These are phyloP conservation scores for Chaetomium globosum DNA, from an alignment of 2,329 filamentous ascomycete genomes.

Conservation along the genomic window DNA sequence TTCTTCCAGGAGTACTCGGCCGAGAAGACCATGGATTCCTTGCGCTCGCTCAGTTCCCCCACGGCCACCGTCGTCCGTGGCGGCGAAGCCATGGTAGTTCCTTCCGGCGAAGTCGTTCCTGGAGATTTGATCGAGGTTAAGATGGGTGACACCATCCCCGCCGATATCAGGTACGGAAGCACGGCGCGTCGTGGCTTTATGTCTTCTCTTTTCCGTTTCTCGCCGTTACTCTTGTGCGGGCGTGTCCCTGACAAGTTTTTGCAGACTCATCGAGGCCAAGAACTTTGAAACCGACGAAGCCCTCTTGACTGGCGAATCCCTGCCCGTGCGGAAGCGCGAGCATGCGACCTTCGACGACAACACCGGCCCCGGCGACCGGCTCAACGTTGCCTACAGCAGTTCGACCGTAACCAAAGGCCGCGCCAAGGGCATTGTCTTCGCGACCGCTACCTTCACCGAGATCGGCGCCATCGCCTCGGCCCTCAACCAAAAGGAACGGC, in stretches of 20 bases:
- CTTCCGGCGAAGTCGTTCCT: slow-evolving; percentile 68
- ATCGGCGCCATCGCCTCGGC: slow-evolving; percentile 59
- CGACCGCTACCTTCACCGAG: slow-evolving; percentile 64
- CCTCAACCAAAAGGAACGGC: slow-evolving; percentile 55
- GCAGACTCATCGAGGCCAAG: slow-evolving; percentile 62
- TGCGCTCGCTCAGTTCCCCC: slow-evolving; percentile 61
- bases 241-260: neutral
- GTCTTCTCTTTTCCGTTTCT: neutral
- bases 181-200: neutral
- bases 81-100: slow-evolving; percentile 56
- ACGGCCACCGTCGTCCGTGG: slow-evolving; percentile 62
- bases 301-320: slow-evolving; percentile 72
- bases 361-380: slow-evolving; percentile 66
- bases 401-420: slow-evolving; percentile 72
- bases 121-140: slow-evolving; percentile 69
- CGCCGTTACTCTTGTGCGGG: neutral
- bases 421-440: slow-evolving; percentile 68
- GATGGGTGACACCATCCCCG: slow-evolving; percentile 74
- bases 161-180: slow-evolving; percentile 63
- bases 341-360: slow-evolving; percentile 52
- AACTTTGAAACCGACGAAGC: slow-evolving; percentile 78
- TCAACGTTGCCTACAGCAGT: slow-evolving; percentile 71
- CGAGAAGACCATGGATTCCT: slow-evolving; percentile 65
- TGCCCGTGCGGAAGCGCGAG: slow-evolving; percentile 67
- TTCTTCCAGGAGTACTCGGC: slow-evolving; percentile 64